Evolutionary conservation across 192 early-diverging fungal species (phyloP).

Genomic region (Entomortierella lignicola): DNA sequence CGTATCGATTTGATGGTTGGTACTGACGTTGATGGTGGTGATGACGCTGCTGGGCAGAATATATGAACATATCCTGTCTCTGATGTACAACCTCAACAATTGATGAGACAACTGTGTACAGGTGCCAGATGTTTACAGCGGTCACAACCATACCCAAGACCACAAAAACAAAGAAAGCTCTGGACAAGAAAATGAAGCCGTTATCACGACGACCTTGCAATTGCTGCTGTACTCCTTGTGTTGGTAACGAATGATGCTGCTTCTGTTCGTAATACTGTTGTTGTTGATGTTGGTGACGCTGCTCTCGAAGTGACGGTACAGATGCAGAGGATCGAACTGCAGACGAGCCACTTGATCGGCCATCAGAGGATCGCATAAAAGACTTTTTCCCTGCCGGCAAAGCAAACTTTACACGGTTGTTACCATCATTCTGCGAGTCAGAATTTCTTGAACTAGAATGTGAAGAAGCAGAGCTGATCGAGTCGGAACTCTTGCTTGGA

Average conservation of each 20-base stretch:
- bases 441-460: not conserved
- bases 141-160: slow-evolving; percentile 25
- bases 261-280: slow-evolving; percentile 3
- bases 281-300: slow-evolving; percentile 7
- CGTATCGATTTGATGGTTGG: not conserved
- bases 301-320: slow-evolving; percentile 3
- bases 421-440: not conserved
- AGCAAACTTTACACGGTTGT: slow-evolving; percentile 10
- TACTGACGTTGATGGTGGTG: not conserved
- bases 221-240: not conserved
- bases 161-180: slow-evolving; percentile 8
- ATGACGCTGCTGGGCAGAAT: not conserved
- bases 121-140: slow-evolving; percentile 31
- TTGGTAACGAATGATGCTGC: not conserved
- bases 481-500: not conserved
- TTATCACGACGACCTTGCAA: not conserved
- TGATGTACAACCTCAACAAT: slow-evolving; percentile 28
- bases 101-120: slow-evolving; percentile 14
- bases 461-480: not conserved
- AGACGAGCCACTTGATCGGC: not conserved
- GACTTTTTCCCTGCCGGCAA: not conserved
- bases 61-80: slow-evolving; percentile 5
- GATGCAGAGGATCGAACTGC: slow-evolving; percentile 12
- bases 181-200: not conserved
- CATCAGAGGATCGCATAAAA: not conserved